Percentiles rank a stretch among this genome's conserved stretches.
phyloP scores from a whole-genome alignment of 805 yeast species.

The Wickerhamomyces queroliae region DNA sequence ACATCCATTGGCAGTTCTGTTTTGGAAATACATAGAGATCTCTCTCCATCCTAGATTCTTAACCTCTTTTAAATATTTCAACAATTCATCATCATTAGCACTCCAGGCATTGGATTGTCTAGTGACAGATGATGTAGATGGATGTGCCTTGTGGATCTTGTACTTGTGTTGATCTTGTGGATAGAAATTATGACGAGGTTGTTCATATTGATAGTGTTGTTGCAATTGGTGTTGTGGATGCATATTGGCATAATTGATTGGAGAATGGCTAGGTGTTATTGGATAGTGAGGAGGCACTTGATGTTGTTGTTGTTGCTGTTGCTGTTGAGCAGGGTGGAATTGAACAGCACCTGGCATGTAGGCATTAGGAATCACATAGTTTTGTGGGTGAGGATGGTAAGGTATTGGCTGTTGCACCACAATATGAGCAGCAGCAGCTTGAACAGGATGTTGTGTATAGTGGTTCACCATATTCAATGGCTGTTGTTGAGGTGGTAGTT shows the following conservation, averaged over 20 bases:
- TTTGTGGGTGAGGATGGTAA: not conserved
- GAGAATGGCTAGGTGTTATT: conserved; percentile 1
- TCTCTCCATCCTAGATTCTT: conserved; percentile 75
- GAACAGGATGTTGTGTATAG: not conserved
- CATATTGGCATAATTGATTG: conserved; percentile 4
- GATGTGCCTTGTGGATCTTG: conserved; percentile 11
- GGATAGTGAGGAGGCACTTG: not conserved
- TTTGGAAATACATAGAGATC: conserved; percentile 58
- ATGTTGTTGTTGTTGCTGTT: not conserved
- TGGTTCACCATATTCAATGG: not conserved
- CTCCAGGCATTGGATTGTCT: conserved; percentile 45
- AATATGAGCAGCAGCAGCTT: not conserved
- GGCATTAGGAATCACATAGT: not conserved
- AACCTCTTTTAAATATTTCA: conserved; percentile 59
- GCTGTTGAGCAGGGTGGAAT: not conserved
- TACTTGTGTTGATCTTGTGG: not conserved
- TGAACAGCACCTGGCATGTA: not conserved
- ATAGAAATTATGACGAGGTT: not conserved
- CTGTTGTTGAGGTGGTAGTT: conserved; percentile 3
- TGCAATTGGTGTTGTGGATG: conserved; percentile 5
- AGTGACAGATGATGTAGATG: not conserved
- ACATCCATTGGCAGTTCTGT: conserved; percentile 71
- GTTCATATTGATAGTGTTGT: conserved; percentile 3
- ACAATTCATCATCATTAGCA: conserved; percentile 54
- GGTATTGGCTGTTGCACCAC: not conserved